phyloP scores from a whole-genome alignment of 2,329 filamentous ascomycete genomes.

The Talaromyces sp. region DNA sequence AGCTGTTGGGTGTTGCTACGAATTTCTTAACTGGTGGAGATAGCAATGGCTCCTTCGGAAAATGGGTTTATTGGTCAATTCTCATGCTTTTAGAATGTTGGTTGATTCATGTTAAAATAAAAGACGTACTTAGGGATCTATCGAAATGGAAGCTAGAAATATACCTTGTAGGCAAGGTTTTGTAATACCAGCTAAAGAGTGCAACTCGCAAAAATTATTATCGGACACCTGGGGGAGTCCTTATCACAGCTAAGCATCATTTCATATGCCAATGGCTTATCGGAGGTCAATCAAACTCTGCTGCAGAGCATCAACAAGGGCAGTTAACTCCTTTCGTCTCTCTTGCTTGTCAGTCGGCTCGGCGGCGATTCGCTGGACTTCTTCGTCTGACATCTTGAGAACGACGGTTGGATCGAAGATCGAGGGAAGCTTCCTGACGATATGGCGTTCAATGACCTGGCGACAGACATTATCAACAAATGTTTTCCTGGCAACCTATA shows the following conservation, averaged over 20 bases:
- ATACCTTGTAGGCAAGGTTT: too few relatives aligned
- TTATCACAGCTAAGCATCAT: neutral
- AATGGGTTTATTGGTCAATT: too few relatives aligned
- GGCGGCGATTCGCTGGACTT: neutral
- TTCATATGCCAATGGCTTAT: neutral
- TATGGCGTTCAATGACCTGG: neutral
- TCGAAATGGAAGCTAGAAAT: too few relatives aligned
- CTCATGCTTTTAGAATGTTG: too few relatives aligned
- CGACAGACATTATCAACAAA: neutral
- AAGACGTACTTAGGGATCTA: too few relatives aligned
- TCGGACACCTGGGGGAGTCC: too few relatives aligned
- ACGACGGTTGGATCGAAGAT: neutral
- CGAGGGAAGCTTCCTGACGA: neutral
- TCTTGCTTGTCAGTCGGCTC: neutral
- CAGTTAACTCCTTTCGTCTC: neutral
- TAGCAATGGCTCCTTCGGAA: too few relatives aligned
- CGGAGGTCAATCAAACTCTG: neutral
- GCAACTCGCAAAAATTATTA: too few relatives aligned
- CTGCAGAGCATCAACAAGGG: neutral
- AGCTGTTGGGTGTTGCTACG: too few relatives aligned
- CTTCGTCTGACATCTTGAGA: neutral
- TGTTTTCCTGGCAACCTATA: neutral
- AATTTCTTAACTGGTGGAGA: too few relatives aligned
- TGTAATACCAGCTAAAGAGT: too few relatives aligned
- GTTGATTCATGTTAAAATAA: too few relatives aligned